Evolutionary conservation across 2,329 filamentous ascomycete species (phyloP).

Genomic region (Byssochlamys sp.): DNA sequence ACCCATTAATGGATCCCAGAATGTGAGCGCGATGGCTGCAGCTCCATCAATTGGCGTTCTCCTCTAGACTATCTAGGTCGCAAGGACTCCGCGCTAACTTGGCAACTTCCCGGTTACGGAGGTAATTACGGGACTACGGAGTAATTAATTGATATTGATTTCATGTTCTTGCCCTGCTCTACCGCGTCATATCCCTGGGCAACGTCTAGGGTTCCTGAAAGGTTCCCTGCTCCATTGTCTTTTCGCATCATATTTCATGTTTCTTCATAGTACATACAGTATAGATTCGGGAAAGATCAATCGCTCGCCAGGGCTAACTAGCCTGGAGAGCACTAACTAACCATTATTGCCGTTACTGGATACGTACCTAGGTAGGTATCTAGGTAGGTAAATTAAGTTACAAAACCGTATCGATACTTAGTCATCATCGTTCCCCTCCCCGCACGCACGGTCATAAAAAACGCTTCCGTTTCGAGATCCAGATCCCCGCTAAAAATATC

Average conservation of each 20-base stretch:
- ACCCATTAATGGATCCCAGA: neutral
- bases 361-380: too few species aligned
- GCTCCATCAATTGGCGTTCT: neutral
- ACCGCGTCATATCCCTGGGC: too few species aligned
- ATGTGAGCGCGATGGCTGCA: neutral
- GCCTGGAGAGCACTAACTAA: too few species aligned
- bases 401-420: neutral
- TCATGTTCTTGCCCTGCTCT: too few species aligned
- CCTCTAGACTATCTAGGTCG: neutral
- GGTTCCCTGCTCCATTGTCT: too few species aligned
- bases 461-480: neutral
- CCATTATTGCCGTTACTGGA: too few species aligned
- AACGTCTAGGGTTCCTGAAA: too few species aligned
- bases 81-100: neutral
- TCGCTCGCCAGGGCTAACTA: too few species aligned
- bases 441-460: neutral
- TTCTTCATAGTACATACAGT: too few species aligned
- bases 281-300: too few species aligned
- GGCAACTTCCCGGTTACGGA: neutral
- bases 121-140: neutral
- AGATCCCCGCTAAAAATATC: neutral
- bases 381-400: neutral
- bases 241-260: too few species aligned
- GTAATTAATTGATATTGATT: too few species aligned
- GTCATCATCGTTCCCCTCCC: neutral